Evolutionary conservation across 495 filamentous ascomycete genomes (phyloP), one percentile per base, ranked within the genome.

Genomic region (Penicillium angulare): DNA sequence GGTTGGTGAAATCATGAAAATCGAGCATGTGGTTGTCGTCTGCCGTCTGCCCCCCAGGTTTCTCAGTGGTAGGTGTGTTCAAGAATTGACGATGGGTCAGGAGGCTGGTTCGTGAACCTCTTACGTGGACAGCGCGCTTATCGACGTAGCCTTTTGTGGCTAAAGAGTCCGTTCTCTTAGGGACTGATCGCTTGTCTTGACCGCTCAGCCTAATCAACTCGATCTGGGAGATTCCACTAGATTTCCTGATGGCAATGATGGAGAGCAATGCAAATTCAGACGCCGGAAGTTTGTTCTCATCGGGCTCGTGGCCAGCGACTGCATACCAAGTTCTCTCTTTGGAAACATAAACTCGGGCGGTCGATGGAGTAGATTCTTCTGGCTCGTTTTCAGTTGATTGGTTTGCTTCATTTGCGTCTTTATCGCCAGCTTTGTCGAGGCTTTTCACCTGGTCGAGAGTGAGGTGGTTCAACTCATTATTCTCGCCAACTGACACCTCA

Each of bases 141-240:
- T 85, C 84, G 39, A 97, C 90, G 64, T 96, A 95, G 7, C 92
- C 92, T 59, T 86, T 88, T 47, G 76, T 74, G 17, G 80, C 80
- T 16, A 97, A 77, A 1, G 76, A 69, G 53, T 90, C 86, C 1
- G 92, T 96, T 33, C 92, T 78, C 42, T 82, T 82, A 10, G 92
- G 90, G 5, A 96, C 81, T 2, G 92, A 96, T 35, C 90, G 80
- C 62, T 95, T 95, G 65, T 96, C 90, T 68, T 96, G 92, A 16
- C 86, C 85, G 52, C 88, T 90, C 7, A 87, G 62, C 24, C 72
- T 78, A 17, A 85, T 81, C n/a, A 96, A 73, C 16, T 92, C 84
- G 7, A 86, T 82, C 67, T 97, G 92, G 1, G 86, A 68, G 32
- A 96, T 87, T 12, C 92, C 92, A 17, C 81, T 68, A 27, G 77